Conservation (phyloP, 129 eudicot species). For the Apium graveolens region DNA sequence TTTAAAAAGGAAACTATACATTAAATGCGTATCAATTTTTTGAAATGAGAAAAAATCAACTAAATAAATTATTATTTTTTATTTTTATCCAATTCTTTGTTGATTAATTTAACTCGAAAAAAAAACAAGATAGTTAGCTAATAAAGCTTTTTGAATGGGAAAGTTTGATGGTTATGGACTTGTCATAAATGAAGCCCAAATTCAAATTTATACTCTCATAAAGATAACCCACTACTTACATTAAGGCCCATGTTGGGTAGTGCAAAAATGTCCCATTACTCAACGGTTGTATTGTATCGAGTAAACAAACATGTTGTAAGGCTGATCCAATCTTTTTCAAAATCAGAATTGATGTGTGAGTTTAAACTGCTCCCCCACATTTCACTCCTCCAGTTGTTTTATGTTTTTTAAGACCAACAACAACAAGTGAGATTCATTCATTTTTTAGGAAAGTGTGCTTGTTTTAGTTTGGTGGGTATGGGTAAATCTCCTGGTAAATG, state of each 20-base stretch:
- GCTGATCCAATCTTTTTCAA: neutral
- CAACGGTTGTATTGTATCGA: neutral
- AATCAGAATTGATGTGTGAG: neutral
- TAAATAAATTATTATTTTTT: no score
- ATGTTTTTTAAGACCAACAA: neutral
- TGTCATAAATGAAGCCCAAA: neutral
- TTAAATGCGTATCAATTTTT: no score
- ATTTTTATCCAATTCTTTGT: no score
- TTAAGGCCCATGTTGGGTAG: neutral
- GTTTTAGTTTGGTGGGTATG: conserved; percentile 5
- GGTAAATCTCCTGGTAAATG: conserved; percentile 11
- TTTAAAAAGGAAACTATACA: no score
- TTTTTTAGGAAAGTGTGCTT: neutral
- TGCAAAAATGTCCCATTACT: neutral
- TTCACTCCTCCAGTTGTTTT: neutral
- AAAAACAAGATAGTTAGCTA: no score
- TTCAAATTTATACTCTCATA: neutral
- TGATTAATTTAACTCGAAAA: no score
- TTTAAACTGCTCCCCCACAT: conserved; percentile 1
- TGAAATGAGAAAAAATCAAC: no score
- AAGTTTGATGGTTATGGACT: neutral
- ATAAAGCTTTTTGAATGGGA: no score
- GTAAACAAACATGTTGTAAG: neutral
- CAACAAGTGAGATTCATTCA: neutral
- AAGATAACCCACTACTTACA: neutral